Evolutionary conservation across 352 stramenopile species (phyloP), one percentile per base, ranked within the genome.

Genomic region (Phytophthora pistaciae): DNA sequence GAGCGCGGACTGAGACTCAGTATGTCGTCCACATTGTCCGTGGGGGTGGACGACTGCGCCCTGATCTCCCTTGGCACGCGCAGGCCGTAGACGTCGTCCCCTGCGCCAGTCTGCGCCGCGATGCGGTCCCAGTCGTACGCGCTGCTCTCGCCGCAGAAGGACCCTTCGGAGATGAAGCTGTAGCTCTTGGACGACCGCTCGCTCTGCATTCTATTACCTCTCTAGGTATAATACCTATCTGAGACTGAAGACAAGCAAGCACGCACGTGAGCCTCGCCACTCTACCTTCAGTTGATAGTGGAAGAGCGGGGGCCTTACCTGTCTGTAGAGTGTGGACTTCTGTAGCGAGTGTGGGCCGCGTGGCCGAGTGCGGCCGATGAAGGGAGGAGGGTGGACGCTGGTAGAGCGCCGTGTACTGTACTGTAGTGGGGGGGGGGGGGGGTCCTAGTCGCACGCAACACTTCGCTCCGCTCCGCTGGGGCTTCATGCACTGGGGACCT

Each of bases 81-180:
- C 9, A 77, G 70, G 0, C 72, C 64, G 11, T 70, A 74, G 18
- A 70, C 59, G 18, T 79, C 62, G 58, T 85, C 68, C 4, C 56
- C 64, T 6, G 56, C 53, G 9, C 54, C 70, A 42, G 63, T 68
- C 49, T 68, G 38, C 0, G 46, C 62, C n/a, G 67, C 69, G 1
- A 64, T 38, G 29, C 69, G 66, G n/a, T 79, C 75, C 78, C 82
- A 89, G 52, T 85, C 80, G 40, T 90, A 80, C 21, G 63, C 70
- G n/a, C 59, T 71, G 21, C 40, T 66, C 31, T 73, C 67, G 29
- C 72, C 79, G 23, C 66, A 67, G 70, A 93, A 93, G 56, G 86
- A 93, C 25, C 90, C 84, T 73, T 93, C 86, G 46, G 86, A 93
- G 74, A 93, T 93, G 70, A 93, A 93, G 72, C 83, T 91, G 77